phyloP scores from a whole-genome alignment of 768 basidiomycete species.

The Chiua virens region DNA sequence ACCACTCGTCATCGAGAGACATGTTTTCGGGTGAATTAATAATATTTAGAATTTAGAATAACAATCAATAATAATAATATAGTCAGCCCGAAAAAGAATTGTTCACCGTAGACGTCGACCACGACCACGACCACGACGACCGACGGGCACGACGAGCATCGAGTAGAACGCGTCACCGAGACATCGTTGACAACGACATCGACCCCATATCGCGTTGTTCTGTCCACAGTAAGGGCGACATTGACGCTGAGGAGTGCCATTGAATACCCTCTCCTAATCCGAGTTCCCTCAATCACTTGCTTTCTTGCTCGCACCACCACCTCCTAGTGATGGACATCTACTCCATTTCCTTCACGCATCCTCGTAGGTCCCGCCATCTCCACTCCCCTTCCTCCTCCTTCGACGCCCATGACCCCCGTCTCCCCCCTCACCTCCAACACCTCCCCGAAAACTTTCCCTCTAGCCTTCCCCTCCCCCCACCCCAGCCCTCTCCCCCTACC shows the following conservation, averaged over 20 bases:
- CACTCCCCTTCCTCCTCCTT: constrained; percentile 58
- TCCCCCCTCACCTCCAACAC: constrained; percentile 39
- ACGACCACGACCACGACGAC: constrained; percentile 19
- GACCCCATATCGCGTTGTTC: not conserved
- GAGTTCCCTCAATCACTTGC: constrained; percentile 11
- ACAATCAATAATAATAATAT: constrained; percentile 4
- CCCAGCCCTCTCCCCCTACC: constrained; percentile 30
- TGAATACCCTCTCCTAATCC: constrained; percentile 28
- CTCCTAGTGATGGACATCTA: constrained; percentile 78
- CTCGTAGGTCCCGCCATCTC: constrained; percentile 73
- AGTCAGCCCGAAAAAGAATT: constrained; percentile 21
- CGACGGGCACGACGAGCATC: constrained; percentile 18
- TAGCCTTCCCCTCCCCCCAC: constrained; percentile 39
- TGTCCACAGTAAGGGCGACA: constrained; percentile 3
- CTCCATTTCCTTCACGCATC: constrained; percentile 91
- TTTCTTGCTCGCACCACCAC: not conserved
- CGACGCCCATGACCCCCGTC: constrained; percentile 58
- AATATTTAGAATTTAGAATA: constrained; percentile 4
- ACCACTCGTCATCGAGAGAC: constrained; percentile 14
- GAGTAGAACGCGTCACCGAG: constrained; percentile 19
- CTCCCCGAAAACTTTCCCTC: constrained; percentile 33
- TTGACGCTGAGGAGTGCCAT: constrained; percentile 17
- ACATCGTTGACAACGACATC: constrained; percentile 4
- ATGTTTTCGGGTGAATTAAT: constrained; percentile 6
- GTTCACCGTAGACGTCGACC: constrained; percentile 16